Percentiles rank a stretch among this genome's conserved stretches.
Conservation (phyloP, 1,284 basidiomycete species). For the Rhodotorula sp. region DNA sequence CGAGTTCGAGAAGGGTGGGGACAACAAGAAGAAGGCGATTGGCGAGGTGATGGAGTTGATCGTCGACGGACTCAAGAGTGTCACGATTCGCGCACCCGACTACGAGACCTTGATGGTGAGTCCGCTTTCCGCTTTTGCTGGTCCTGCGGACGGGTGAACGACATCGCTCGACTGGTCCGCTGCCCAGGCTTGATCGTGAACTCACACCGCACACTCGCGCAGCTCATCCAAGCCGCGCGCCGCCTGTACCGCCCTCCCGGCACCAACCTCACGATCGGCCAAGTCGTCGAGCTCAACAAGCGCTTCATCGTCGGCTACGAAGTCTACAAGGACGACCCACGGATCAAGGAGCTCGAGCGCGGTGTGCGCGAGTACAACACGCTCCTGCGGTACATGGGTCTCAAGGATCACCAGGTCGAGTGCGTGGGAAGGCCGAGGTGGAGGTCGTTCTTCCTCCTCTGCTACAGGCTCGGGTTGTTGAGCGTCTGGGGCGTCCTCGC, state of each 20-base stretch:
- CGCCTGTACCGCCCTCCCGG: slow-evolving; percentile 93
- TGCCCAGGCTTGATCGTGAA: not conserved
- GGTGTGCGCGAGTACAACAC: slow-evolving; percentile 95
- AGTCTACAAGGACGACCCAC: slow-evolving; percentile 87
- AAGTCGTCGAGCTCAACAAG: slow-evolving; percentile 95
- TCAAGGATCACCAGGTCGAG: slow-evolving; percentile 89
- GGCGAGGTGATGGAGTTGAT: slow-evolving; percentile 85
- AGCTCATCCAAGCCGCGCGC: slow-evolving; percentile 93
- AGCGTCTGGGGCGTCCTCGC: slow-evolving; percentile 82
- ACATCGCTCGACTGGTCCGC: slow-evolving; percentile 1
- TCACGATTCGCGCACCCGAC: slow-evolving; percentile 93
- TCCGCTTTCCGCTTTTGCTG: not conserved
- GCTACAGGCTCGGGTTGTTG: slow-evolving; percentile 80
- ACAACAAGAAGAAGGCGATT: slow-evolving; percentile 86
- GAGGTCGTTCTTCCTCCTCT: slow-evolving; percentile 81
- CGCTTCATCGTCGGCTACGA: slow-evolving; percentile 89
- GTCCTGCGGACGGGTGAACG: slow-evolving; percentile 3
- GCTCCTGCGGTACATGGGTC: slow-evolving; percentile 83
- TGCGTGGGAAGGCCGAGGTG: slow-evolving; percentile 63
- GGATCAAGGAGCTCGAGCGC: slow-evolving; percentile 74
- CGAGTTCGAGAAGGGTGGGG: slow-evolving; percentile 87
- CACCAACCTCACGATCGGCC: slow-evolving; percentile 88
- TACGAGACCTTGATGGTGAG: slow-evolving; percentile 94
- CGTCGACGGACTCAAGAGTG: slow-evolving; percentile 94
- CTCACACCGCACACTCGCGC: not conserved